Evolutionary conservation across 129 eudicot species (phyloP), one percentile per base, ranked within the genome.

Genomic region (Flaveria trinervia): DNA sequence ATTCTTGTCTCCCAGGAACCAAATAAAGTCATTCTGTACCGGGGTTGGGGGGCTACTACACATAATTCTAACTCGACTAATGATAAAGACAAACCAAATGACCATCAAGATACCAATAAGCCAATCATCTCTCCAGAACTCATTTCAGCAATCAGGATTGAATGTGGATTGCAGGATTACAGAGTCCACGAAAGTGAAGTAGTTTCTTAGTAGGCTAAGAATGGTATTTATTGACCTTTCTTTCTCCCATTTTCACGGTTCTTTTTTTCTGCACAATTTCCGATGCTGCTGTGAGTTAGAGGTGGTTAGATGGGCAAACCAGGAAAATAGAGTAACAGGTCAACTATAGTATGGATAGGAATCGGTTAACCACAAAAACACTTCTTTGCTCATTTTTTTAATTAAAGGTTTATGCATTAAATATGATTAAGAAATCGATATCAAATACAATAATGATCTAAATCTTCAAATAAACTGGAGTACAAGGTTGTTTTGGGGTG

Each of bases 1-100:
- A 83, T 91, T 83, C 87, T 94, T 25, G 92, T 91, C 3, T 91
- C 97, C 50, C 98, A 83, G 78, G 97, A 94, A 82, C 93, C 93
- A 2, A 91, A 85, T 84, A 91, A 94, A 67, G 86, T 94, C 65
- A 91, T 93, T 80, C 82, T 94, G 48, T 89, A 89, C 71, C 75
- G 97, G 81, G 96, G 97, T 73, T 91, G 98, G 97, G 93, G 96
- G 18, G 91, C 86, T 30, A 72, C 39, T n/a, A 48, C 62, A 60
- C 30, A 73, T 48, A 59, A 33, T 49, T 73, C 71, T 67, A 67
- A 74, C 30, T 60, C 61, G 69, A 57, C 72, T 22, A 45, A 43
- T 23, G 76, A 71, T 62, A 45, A 20, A 71, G 71, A 8, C 5
- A 44, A 74, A 66, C 64, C 65, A 50, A 71, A 50, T 71, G 55